Base-by-base conservation (phyloP, 306 rosid species). In the Crataegus laevigata region DNA sequence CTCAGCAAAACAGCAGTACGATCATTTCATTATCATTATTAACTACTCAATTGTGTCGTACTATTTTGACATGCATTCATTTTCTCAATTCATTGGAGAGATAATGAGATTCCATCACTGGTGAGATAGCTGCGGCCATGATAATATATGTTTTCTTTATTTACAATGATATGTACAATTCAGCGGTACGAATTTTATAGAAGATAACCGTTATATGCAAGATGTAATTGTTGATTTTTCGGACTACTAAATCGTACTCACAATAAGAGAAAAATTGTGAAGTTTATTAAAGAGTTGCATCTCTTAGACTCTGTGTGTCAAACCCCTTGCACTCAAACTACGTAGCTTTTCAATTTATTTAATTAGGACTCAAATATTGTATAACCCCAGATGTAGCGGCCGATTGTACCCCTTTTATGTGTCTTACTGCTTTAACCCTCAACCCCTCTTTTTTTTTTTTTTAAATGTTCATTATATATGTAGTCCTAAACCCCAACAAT, bases 341-440 rank as follows among this genome's bases (percentile, higher is more conserved):
- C 21, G 0, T 47, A 6, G 19, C 6, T 47, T 15, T 47, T 15
- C 19, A 14, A 47, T 47, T 47, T 5, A 47, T 47, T 47, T 5
- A 15, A 45, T 45, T 45, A 15, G 7, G 3, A 14, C 52, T 45
- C 14, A 14, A 45, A 45, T 45, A 45, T 45, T 14, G 19, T 47
- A 15, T 47, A 4, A 14, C 19, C 52, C 0, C 8, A 47, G 8
- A 47, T 15, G 52, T 14, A 47, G 19, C 54, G 54, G 54, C 54
- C 54, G 43, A 9, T 38, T 38, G 43, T 38, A 38, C 43, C 43
- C 43, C 43, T 38, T 38, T 38, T 32, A 32, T 68, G 70, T 64
- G 75, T 76, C 78, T 73, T 74, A 88, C 72, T 73, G 69, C 77
- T 17, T 47, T 5, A 47, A 47, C 66, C 36, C 63, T 43, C 71